Evolutionary conservation across 768 basidiomycete species (phyloP).

Genomic region (Tulasnella sp.): DNA sequence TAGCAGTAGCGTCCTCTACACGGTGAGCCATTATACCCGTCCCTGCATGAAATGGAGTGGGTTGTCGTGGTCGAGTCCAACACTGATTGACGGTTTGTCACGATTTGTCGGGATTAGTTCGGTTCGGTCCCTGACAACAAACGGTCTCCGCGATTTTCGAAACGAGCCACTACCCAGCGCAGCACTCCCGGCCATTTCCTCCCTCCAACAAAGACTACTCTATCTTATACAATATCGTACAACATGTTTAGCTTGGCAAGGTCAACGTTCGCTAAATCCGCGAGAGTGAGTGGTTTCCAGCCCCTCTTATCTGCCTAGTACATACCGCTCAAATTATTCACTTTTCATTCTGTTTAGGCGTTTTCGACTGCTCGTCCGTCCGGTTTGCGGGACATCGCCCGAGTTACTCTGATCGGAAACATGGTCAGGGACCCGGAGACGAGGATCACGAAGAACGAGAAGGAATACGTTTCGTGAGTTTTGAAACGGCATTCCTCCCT

Average conservation of each 20-base stretch:
- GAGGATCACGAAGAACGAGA: slow-evolving; percentile 56
- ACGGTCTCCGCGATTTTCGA: neutral
- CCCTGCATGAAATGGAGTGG: neutral
- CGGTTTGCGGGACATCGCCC: slow-evolving; percentile 35
- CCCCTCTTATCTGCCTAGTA: neutral
- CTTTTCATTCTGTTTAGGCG: neutral
- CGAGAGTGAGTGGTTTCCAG: neutral
- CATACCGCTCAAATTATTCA: neutral
- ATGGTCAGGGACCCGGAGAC: slow-evolving; percentile 61
- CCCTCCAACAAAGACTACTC: neutral
- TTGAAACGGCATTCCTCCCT: neutral
- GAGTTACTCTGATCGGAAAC: slow-evolving; percentile 65
- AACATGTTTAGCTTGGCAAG: neutral
- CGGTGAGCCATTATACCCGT: neutral
- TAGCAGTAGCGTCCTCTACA: neutral
- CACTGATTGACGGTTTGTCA: neutral
- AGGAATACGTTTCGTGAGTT: slow-evolving; percentile 65
- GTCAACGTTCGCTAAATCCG: neutral
- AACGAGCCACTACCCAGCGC: neutral
- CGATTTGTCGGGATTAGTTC: neutral
- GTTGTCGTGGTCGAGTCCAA: neutral
- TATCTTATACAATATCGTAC: neutral
- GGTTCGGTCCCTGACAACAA: neutral
- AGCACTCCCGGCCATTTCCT: neutral
- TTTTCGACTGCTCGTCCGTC: neutral